Conservation (phyloP, 1,284 basidiomycete genomes). For the Rugiboletus extremiorientalis region DNA sequence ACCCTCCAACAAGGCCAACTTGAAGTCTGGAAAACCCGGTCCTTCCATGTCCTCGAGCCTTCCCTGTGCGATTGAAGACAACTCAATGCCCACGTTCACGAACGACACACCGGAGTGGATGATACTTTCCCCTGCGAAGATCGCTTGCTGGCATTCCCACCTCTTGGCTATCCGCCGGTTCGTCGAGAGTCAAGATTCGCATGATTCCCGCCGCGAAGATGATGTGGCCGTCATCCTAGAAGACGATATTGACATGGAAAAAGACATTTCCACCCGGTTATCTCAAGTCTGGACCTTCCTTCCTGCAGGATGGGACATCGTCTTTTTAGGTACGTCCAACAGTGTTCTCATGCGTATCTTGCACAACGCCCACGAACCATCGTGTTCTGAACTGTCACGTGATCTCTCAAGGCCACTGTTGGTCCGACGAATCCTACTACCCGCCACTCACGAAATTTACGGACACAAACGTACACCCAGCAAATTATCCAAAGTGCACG, state of each 20-base stretch:
- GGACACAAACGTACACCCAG: conserved; percentile 47
- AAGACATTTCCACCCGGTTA: conserved; percentile 55
- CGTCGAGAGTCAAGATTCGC: conserved; percentile 27
- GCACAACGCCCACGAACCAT: not conserved
- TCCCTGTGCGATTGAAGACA: conserved; percentile 51
- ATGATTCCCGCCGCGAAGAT: conserved; percentile 18
- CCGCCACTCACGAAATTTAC: conserved; percentile 28
- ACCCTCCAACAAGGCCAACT: not conserved
- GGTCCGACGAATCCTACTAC: conserved; percentile 59
- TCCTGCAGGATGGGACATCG: conserved; percentile 70
- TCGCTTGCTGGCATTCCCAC: conserved; percentile 80
- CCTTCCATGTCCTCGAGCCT: conserved; percentile 24
- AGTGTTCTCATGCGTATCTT: not conserved
- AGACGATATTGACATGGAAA: conserved; percentile 81
- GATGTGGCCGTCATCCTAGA: conserved; percentile 60
- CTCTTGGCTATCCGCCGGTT: conserved; percentile 51
- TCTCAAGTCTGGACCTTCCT: conserved; percentile 52
- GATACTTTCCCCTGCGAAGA: conserved; percentile 54
- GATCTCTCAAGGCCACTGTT: conserved; percentile 57
- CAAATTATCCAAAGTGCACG: conserved; percentile 62
- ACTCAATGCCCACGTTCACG: conserved; percentile 40
- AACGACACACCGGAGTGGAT: conserved; percentile 44
- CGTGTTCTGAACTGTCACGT: not conserved
- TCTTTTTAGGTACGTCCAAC: conserved; percentile 61
- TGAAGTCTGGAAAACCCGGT: not conserved